phyloP scores from a whole-genome alignment of 2,329 filamentous ascomycete species.

The Ascochyta pisi region DNA sequence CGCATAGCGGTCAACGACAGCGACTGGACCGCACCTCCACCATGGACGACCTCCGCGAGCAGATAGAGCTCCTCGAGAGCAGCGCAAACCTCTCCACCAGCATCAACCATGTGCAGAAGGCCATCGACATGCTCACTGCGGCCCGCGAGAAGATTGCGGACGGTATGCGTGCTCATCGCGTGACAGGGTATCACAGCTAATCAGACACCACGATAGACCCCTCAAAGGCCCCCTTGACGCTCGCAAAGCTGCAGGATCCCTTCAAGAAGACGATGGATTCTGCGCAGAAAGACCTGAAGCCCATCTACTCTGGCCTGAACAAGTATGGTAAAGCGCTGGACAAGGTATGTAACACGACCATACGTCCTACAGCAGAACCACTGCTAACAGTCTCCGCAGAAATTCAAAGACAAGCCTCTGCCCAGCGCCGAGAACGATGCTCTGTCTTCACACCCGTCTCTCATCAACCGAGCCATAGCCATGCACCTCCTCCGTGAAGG shows the following conservation, averaged over 20 bases:
- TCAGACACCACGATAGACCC: slow-evolving; percentile 60
- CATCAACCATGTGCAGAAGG: slow-evolving; percentile 80
- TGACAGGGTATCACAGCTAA: slow-evolving; percentile 22
- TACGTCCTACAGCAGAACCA: neutral
- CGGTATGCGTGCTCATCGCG: slow-evolving; percentile 50
- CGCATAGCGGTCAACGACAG: slow-evolving; percentile 3
- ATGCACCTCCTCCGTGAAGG: slow-evolving; percentile 97
- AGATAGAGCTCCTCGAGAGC: slow-evolving; percentile 74
- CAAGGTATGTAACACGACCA: slow-evolving; percentile 62
- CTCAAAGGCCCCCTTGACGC: slow-evolving; percentile 72
- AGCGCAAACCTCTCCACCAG: slow-evolving; percentile 73
- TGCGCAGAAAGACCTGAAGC: slow-evolving; percentile 81
- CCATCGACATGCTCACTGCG: slow-evolving; percentile 76
- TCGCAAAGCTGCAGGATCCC: slow-evolving; percentile 86
- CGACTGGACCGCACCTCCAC: slow-evolving; percentile 11
- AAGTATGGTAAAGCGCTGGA: slow-evolving; percentile 86
- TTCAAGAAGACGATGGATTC: slow-evolving; percentile 81
- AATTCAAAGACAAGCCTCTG: slow-evolving; percentile 68
- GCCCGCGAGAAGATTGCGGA: slow-evolving; percentile 76
- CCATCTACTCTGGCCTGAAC: slow-evolving; percentile 80
- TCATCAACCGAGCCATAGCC: slow-evolving; percentile 91
- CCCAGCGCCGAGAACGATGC: slow-evolving; percentile 82
- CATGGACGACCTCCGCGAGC: slow-evolving; percentile 74
- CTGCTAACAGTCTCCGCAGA: slow-evolving; percentile 49
- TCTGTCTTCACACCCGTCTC: slow-evolving; percentile 73